Percentiles rank a stretch among this genome's conserved stretches.
These are phyloP conservation scores for Oryza officinalis DNA, from an alignment of 176 grass and related monocot species.

Conservation along the genomic window DNA sequence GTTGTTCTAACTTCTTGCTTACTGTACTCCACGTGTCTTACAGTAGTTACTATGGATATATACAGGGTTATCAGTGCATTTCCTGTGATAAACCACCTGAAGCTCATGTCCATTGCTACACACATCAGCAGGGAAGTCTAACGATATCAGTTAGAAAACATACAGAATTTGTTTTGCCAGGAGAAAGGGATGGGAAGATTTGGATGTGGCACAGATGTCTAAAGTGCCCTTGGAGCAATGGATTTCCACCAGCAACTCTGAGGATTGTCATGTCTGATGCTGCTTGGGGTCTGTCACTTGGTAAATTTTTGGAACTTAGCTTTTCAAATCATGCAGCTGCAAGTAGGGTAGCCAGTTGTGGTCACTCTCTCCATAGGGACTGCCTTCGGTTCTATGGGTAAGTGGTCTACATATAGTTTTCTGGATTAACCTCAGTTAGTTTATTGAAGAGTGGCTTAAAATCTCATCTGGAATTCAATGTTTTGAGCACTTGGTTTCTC, in stretches of 20 bases:
- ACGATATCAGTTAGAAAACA: conserved; percentile 96
- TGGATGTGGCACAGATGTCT: conserved; percentile 99
- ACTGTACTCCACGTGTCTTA: conserved; percentile 31
- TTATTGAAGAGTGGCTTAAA: conserved; percentile 32
- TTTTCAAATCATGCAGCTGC: conserved; percentile 95
- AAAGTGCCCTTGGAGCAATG: conserved; percentile 72
- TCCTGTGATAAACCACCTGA: conserved; percentile 91
- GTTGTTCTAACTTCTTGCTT: conserved; percentile 9
- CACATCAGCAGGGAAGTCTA: conserved; percentile 86
- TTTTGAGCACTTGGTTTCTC: conserved; percentile 25
- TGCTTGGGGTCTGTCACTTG: conserved; percentile 97
- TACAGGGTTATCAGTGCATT: conserved; percentile 64
- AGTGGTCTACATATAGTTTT: conserved; percentile 26
- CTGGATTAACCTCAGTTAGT: conserved; percentile 4
- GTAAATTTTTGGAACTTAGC: conserved; percentile 98
- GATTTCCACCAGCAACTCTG: conserved; percentile 88
- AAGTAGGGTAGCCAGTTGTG: conserved; percentile 91
- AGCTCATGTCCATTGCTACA: conserved; percentile 97
- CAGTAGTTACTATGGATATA: conserved; percentile 35
- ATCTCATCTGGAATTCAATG: conserved; percentile 19
- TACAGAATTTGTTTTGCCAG: conserved; percentile 62
- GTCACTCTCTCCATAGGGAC: conserved; percentile 95
- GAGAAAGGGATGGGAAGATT: conserved; percentile 85
- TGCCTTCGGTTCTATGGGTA: conserved; percentile 98
- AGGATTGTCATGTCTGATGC: conserved; percentile 94